Evolutionary conservation across 2,329 filamentous ascomycete species (phyloP).

Genomic region (Cadophora malorum): DNA sequence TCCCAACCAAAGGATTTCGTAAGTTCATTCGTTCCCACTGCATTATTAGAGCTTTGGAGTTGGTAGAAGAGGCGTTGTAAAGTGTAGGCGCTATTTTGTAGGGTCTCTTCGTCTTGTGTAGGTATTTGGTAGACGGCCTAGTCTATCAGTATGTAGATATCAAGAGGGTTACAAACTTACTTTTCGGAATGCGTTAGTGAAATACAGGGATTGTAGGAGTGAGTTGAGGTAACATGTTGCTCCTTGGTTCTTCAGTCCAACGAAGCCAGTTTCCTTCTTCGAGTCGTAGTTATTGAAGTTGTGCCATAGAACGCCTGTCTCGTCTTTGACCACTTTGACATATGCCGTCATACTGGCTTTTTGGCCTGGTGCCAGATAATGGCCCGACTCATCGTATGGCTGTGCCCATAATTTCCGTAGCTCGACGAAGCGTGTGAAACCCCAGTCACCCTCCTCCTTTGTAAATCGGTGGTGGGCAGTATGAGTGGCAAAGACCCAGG

Average conservation of each 20-base stretch:
- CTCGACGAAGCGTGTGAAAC: constrained; percentile 96
- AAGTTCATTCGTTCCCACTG: constrained; percentile 90
- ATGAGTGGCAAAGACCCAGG: constrained; percentile 81
- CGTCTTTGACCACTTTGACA: constrained; percentile 81
- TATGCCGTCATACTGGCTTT: constrained; percentile 82
- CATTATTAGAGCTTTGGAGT: constrained; percentile 82
- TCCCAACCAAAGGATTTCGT: constrained; percentile 99
- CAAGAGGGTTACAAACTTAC: constrained; percentile 51
- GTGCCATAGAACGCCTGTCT: constrained; percentile 89
- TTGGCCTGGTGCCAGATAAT: constrained; percentile 80
- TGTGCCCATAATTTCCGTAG: constrained; percentile 82
- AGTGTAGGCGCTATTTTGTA: constrained; percentile 89
- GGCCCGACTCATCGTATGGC: constrained; percentile 71
- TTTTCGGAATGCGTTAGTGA: constrained; percentile 93
- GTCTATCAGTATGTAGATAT: constrained; percentile 26
- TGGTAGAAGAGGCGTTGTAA: constrained; percentile 94
- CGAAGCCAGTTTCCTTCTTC: constrained; percentile 98
- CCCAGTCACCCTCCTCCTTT: constrained; percentile 96
- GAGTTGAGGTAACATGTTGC: constrained; percentile 91
- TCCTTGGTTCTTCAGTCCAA: constrained; percentile 95
- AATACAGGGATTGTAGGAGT: constrained; percentile 82
- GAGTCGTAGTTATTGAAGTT: constrained; percentile 96
- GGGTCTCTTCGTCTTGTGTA: constrained; percentile 81
- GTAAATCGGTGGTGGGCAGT: constrained; percentile 95
- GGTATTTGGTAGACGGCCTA: constrained; percentile 97